Evolutionary conservation across 2,329 filamentous ascomycete species (phyloP), one percentile per base, ranked within the genome.

Genomic region (Thelonectria rubi): DNA sequence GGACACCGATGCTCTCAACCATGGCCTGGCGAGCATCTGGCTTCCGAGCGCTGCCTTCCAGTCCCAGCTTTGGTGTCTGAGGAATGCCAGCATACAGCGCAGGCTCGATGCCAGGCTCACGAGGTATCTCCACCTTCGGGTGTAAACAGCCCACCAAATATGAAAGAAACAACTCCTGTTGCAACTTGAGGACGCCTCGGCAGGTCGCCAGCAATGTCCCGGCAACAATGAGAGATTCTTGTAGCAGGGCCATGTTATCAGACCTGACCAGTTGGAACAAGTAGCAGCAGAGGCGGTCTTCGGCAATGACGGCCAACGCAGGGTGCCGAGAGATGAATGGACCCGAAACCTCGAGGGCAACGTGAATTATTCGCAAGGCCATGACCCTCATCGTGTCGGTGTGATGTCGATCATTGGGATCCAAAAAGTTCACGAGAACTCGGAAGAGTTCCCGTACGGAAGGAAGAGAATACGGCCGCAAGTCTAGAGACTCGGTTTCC

Each of bases 1-100:
- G 82, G 56, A 94, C 93, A 37, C 94, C 94, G 46, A 99, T 90
- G 69, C 92, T 97, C 79, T 99, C 95, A 5, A 99, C 93, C 95
- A 99, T 99, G 32, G 95, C 94, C 81, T 99, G 95, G 68, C 95
- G 87, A 30, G 95, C 94, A 77, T 99, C 96, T 3, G 95, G 95
- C 75, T 96, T 97, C 64, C 95, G 86, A 37, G 92, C 88, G 9
- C 94, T 94, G 2, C 95, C 94, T 77, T 98, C 95, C 73, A 99
- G 82, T 0, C 95, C 95, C 37, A 98, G 85, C 75, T 93, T 95
- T 76, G 95, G 95, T 14, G 92, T 88, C 76, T 96, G 93, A 0
- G 95, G 95, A 47, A 99, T 94, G 15, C 94, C 95, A 67, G 94
- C 89, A 75, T 99, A 99, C 5, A 99, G 82, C 3, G 90, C 89